Percentiles rank a stretch among this genome's conserved stretches.
Conservation (phyloP, 177 flowering plant species). For the Vitis hybrid region DNA sequence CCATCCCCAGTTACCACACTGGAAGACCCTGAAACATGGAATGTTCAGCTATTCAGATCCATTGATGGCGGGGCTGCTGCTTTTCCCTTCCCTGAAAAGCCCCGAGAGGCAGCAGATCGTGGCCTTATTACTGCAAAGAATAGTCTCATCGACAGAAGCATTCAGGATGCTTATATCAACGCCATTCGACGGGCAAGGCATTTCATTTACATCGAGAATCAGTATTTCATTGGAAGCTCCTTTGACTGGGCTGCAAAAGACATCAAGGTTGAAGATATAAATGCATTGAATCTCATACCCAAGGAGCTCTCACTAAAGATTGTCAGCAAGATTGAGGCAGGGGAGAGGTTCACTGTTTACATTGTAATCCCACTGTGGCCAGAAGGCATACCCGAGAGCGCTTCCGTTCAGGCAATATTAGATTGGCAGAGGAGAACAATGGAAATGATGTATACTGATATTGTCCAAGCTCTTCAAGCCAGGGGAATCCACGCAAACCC, state of each 20-base stretch:
- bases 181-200: conserved; percentile 72
- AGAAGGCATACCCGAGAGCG: conserved; percentile 64
- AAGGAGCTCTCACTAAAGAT: conserved; percentile 66
- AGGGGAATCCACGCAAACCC: conserved; percentile 48
- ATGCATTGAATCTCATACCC: conserved; percentile 54
- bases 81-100: conserved; percentile 35
- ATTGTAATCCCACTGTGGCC: conserved; percentile 77
- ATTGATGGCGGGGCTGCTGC: conserved; percentile 65
- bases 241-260: conserved; percentile 46
- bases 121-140: conserved; percentile 59
- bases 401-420: conserved; percentile 52
- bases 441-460: conserved; percentile 76
- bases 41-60: conserved; percentile 57
- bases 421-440: conserved; percentile 75
- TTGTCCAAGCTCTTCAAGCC: conserved; percentile 40
- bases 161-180: conserved; percentile 74
- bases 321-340: conserved; percentile 55
- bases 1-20: conserved; percentile 23
- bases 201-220: conserved; percentile 80
- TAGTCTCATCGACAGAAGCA: conserved; percentile 61
- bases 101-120: conserved; percentile 31
- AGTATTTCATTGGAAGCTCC: conserved; percentile 68
- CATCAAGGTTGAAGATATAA: conserved; percentile 33
- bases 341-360: conserved; percentile 57
- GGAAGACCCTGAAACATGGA: conserved; percentile 45